Evolutionary conservation across 108 stramenopile genomes (phyloP), one percentile per base, ranked within the genome.

Genomic region (Cyclotella sp.): DNA sequence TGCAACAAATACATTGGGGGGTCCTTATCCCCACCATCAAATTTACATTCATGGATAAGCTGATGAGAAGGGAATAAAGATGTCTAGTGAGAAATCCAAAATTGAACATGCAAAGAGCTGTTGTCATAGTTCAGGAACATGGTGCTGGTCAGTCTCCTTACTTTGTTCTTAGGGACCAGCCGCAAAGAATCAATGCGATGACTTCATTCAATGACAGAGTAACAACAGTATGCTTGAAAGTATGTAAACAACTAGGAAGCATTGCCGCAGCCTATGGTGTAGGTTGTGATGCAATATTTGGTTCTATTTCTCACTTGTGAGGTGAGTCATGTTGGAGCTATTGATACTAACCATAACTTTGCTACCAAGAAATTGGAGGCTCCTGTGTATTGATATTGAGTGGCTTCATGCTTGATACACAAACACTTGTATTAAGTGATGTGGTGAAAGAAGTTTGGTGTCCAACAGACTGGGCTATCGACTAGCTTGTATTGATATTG

Each of bases 301-400:
- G 7, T 29, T 68, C 14, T 29, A n/a, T 68, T 68, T 16, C 49
- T 68, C 16, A 18, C 1, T 30, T 46, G 68, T 3, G 5, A 51
- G 15, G 29, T 34, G n/a, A 30, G 34, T 51, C 47, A 51, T 68
- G 68, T 68, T 18, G 45, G 47, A 51, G 3, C 51, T 14, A 7
- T 68, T 49, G 68, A 68, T 39, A 68, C 68, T 3, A 68, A 68
- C 51, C 68, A 68, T 46, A 68, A 68, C 30, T 68, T 52, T 46
- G 47, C 2, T 68, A 68, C 29, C 68, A 68, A 68, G 27, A 5
- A 9, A 15, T 68, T 16, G 68, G 68, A 18, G 45, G 47, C 16
- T 68, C 47, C 14, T 34, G 47, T 68, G 45, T n/a, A 14, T 18
- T 51, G 39, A 51, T 68, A n/a, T 51, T 68, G 68, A 46, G 68